Evolutionary conservation across 768 basidiomycete species (phyloP).

Genomic region (Tricholoma furcatifolium): DNA sequence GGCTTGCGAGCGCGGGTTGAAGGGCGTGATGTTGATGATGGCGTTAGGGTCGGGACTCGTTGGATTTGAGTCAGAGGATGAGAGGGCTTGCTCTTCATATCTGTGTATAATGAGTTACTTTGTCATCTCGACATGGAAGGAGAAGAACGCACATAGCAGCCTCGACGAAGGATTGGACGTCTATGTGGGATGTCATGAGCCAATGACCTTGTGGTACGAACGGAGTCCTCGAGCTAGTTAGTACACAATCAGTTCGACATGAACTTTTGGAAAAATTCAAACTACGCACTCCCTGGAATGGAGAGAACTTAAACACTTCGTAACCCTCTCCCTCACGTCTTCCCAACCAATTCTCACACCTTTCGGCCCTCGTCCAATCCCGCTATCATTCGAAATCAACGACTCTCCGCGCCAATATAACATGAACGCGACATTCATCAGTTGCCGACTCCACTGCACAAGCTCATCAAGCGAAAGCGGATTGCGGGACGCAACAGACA

Average conservation of each 20-base stretch:
- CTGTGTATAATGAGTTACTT: conserved; percentile 29
- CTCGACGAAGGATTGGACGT: conserved; percentile 69
- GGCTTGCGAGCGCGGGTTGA: neutral
- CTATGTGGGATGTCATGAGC: conserved; percentile 57
- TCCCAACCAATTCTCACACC: conserved; percentile 58
- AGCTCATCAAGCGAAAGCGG: conserved; percentile 85
- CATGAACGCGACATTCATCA: conserved; percentile 82
- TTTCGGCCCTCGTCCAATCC: conserved; percentile 5
- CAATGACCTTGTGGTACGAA: conserved; percentile 87
- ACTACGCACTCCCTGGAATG: conserved; percentile 82
- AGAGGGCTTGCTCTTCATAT: conserved; percentile 62
- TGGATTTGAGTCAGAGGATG: conserved; percentile 16
- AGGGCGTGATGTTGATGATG: no score
- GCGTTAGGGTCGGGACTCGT: no score
- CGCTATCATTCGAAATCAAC: conserved; percentile 19
- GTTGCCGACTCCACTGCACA: conserved; percentile 65
- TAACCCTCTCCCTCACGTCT: conserved; percentile 71
- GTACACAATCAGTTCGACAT: neutral
- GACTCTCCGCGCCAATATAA: conserved; percentile 53
- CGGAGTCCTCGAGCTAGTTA: conserved; percentile 69
- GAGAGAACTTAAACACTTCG: conserved; percentile 75
- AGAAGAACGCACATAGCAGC: conserved; percentile 68
- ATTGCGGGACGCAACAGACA: conserved; percentile 46
- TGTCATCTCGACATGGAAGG: neutral
- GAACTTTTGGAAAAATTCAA: conserved; percentile 7